These are phyloP conservation scores for Phylloboletellus chloephorus DNA, from an alignment of 1,284 basidiomycete species.

Conservation along the genomic window DNA sequence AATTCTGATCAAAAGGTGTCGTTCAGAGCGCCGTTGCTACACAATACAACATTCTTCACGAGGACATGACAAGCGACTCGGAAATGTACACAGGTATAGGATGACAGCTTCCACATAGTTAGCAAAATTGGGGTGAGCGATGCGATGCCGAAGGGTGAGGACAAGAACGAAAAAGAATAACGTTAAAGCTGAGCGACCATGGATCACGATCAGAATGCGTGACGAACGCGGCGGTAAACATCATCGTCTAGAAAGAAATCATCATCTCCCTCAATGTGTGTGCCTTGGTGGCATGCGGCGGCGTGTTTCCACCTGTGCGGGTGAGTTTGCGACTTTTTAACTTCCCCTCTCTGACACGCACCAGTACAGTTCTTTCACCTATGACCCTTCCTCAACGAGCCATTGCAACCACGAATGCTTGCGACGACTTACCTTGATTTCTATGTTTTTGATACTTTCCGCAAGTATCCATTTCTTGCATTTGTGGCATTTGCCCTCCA, in stretches of 20 bases:
- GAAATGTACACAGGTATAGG: background rate
- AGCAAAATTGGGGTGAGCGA: constrained; percentile 19
- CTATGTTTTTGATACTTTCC: constrained; percentile 66
- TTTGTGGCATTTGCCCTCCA: constrained; percentile 71
- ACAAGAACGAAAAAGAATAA: constrained; percentile 9
- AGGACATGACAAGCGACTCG: background rate
- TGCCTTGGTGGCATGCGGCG: constrained; percentile 60
- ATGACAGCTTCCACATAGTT: constrained; percentile 11
- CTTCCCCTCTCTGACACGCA: constrained; percentile 29
- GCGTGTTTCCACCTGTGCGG: constrained; percentile 76
- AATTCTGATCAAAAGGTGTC: no score
- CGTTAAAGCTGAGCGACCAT: constrained; percentile 1
- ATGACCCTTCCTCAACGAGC: background rate
- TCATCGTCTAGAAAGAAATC: constrained; percentile 48
- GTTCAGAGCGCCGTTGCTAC: no score
- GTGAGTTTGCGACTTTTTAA: constrained; percentile 7
- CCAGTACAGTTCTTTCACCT: constrained; percentile 75
- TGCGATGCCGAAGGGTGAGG: background rate
- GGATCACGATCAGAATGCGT: constrained; percentile 9
- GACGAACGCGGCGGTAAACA: constrained; percentile 13
- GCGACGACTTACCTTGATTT: constrained; percentile 50
- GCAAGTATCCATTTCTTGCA: constrained; percentile 66
- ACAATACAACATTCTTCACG: constrained; percentile 4
- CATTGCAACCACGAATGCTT: background rate
- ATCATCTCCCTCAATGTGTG: constrained; percentile 47